These are phyloP conservation scores for Ophiocordyceps sinensis DNA, from an alignment of 2,329 filamentous ascomycete species.

Conservation along the genomic window DNA sequence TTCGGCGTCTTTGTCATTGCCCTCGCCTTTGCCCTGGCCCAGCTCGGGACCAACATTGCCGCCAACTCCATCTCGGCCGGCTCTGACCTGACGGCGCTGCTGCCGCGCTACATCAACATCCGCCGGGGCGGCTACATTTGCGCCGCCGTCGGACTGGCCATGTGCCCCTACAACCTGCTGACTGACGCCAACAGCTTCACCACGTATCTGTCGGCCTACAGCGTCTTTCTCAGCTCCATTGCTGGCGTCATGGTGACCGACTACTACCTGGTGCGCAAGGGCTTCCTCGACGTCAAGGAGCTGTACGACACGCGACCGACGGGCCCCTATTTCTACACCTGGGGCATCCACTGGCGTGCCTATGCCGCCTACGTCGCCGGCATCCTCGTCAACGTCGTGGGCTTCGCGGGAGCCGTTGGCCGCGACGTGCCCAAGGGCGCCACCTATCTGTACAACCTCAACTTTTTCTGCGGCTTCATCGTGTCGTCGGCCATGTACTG, in stretches of 20 bases:
- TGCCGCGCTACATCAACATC: conserved; percentile 72
- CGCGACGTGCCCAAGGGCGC: conserved; percentile 59
- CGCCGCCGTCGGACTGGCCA: conserved; percentile 62
- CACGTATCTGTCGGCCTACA: conserved; percentile 82
- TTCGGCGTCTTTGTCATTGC: conserved; percentile 66
- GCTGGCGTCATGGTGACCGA: conserved; percentile 82
- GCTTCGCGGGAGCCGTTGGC: conserved; percentile 74
- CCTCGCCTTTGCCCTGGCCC: conserved; percentile 58
- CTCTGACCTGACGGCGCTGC: conserved; percentile 66
- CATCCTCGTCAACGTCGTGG: conserved; percentile 82
- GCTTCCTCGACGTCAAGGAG: conserved; percentile 64
- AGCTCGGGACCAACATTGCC: conserved; percentile 76
- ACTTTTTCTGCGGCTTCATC: conserved; percentile 78
- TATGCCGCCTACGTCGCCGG: conserved; percentile 72
- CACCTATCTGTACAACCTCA: conserved; percentile 76
- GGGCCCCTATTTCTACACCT: conserved; percentile 59
- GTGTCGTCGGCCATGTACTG: conserved; percentile 57
- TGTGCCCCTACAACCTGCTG: conserved; percentile 78
- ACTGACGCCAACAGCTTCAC: conserved; percentile 69
- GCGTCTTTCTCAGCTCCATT: conserved; percentile 85
- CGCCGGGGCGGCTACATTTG: conserved; percentile 79
- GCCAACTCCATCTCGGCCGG: conserved; percentile 76
- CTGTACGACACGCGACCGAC: conserved; percentile 58
- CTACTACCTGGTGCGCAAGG: conserved; percentile 75
- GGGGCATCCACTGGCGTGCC: conserved; percentile 68